phyloP scores from a whole-genome alignment of 2,329 filamentous ascomycete genomes.

The Esteya vermicola region DNA sequence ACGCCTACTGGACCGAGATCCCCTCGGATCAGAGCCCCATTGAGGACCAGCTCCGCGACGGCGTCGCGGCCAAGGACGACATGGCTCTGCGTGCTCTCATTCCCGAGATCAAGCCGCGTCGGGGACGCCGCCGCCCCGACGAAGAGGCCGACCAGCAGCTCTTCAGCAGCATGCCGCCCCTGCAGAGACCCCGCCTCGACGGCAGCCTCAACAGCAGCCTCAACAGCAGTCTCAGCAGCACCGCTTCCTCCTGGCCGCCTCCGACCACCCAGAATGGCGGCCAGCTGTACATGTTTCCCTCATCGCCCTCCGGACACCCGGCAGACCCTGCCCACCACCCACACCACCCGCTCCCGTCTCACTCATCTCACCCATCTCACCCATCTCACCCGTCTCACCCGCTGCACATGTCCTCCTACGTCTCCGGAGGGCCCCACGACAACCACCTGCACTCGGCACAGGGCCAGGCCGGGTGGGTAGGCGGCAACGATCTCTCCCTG shows the following conservation, averaged over 20 bases:
- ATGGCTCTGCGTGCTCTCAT: slow-evolving; percentile 73
- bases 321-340: no score
- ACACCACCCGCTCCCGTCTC: no score
- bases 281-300: no score
- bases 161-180: slow-evolving; percentile 23
- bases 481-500: no score
- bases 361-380: no score
- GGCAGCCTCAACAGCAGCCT: slow-evolving; percentile 6
- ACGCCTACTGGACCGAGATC: slow-evolving; percentile 67
- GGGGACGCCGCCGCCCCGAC: slow-evolving; percentile 48
- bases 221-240: slow-evolving; percentile 23
- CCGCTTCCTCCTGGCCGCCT: no score
- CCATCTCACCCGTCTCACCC: no score
- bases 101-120: slow-evolving; percentile 55
- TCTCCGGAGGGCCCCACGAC: no score
- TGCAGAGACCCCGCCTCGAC: slow-evolving; percentile 46
- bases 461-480: no score
- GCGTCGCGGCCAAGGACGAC: slow-evolving; percentile 75
- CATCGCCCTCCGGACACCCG: no score
- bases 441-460: no score
- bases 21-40: slow-evolving; percentile 50
- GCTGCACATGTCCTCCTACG: slow-evolving; percentile 6
- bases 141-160: slow-evolving; percentile 33
- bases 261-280: no score
- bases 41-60: slow-evolving; percentile 56